phyloP scores from a whole-genome alignment of 768 basidiomycete genomes.

The Leccinellum luteum region DNA sequence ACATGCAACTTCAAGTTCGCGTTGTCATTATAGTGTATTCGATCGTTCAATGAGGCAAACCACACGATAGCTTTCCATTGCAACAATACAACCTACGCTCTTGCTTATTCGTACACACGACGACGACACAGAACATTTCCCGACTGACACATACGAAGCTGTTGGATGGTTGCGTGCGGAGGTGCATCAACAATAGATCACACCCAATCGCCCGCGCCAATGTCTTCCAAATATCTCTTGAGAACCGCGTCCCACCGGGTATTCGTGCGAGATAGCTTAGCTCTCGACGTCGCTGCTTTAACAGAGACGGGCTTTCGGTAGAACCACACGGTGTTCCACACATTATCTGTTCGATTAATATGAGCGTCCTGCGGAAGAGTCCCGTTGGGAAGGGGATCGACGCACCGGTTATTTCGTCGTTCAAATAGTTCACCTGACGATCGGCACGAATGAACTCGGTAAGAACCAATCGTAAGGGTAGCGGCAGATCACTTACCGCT shows the following conservation, averaged over 20 bases:
- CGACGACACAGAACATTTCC: no score
- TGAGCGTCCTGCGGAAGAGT: not conserved
- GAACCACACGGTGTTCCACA: slow-evolving; percentile 11
- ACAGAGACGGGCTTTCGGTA: slow-evolving; percentile 1
- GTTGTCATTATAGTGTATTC: no score
- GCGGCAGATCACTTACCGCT: not conserved
- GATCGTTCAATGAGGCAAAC: no score
- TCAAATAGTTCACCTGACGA: not conserved
- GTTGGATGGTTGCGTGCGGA: no score
- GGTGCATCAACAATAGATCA: not conserved
- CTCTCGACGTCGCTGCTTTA: not conserved
- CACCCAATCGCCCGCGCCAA: not conserved
- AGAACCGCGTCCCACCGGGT: slow-evolving; percentile 1
- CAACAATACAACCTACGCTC: no score
- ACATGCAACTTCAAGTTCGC: no score
- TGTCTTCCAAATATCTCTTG: slow-evolving; percentile 1
- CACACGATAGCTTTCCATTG: no score
- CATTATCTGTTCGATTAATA: not conserved
- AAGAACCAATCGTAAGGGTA: not conserved
- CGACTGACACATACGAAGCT: no score
- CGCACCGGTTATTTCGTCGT: slow-evolving; percentile 1
- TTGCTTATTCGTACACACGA: no score
- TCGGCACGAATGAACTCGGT: not conserved
- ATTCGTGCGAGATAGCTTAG: not conserved
- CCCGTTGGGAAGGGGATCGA: not conserved